These are phyloP conservation scores for Cornus kousa DNA, from an alignment of 148 eudicot genomes.

Conservation along the genomic window DNA sequence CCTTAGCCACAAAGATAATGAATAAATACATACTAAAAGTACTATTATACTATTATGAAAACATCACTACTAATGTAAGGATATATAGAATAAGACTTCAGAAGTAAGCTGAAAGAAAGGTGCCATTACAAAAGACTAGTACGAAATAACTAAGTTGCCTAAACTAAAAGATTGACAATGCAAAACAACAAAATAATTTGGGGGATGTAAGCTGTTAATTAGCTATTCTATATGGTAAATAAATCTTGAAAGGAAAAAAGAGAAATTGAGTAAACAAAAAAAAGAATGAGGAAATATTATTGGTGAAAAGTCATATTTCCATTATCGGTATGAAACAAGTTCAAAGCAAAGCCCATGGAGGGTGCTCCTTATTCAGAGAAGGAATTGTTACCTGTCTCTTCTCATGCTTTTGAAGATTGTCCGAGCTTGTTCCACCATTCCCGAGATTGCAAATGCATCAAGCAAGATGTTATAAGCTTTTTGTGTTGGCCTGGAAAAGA, in stretches of 20 bases:
- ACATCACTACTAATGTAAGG: no score
- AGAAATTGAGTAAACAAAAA: background rate
- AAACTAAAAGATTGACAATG: no score
- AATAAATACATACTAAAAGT: no score
- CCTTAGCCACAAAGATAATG: no score
- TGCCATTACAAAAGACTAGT: background rate
- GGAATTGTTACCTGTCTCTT: slow-evolving; percentile 72
- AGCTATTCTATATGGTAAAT: background rate
- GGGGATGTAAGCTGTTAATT: background rate
- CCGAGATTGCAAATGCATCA: slow-evolving; percentile 93
- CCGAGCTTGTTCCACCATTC: slow-evolving; percentile 94
- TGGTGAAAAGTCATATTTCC: background rate
- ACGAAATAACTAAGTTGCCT: background rate
- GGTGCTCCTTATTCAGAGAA: background rate
- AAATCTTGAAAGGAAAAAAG: background rate
- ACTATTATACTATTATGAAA: no score
- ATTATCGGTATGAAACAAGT: background rate
- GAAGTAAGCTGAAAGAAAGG: background rate
- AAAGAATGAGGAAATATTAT: background rate
- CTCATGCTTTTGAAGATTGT: slow-evolving; percentile 93
- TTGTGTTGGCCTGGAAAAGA: slow-evolving; percentile 74
- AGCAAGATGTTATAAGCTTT: slow-evolving; percentile 93
- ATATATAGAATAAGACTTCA: background rate
- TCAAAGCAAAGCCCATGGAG: background rate
- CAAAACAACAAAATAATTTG: background rate